Evolutionary conservation across 2,329 filamentous ascomycete genomes (phyloP).

Genomic region (Fusarium keratoplasticum): DNA sequence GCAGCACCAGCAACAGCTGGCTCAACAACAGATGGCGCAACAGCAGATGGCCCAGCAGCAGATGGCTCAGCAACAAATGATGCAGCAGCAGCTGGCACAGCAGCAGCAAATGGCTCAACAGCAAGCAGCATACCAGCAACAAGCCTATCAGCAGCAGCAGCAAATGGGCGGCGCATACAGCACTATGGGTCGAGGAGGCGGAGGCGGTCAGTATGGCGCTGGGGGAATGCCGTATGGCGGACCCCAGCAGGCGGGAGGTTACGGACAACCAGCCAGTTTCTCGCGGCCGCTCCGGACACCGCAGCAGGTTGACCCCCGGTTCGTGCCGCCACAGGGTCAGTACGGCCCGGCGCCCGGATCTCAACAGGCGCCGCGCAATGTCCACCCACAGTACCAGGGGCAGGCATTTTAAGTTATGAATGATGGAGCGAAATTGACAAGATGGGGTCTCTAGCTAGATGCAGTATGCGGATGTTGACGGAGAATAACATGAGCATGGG

Average conservation of each 20-base stretch:
- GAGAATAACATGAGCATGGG: conserved; percentile 9
- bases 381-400: conserved; percentile 51
- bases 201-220: conserved; percentile 34
- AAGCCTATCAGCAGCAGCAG: conserved; percentile 44
- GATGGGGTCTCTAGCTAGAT: background rate
- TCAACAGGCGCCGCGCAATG: conserved; percentile 34
- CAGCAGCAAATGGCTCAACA: conserved; percentile 42
- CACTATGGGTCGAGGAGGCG: conserved; percentile 38
- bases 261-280: conserved; percentile 43
- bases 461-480: conserved; percentile 19
- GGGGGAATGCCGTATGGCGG: conserved; percentile 37
- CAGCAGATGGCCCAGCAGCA: conserved; percentile 44
- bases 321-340: conserved; percentile 48
- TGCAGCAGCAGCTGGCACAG: conserved; percentile 63
- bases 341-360: conserved; percentile 38
- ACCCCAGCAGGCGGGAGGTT: conserved; percentile 36
- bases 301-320: conserved; percentile 44
- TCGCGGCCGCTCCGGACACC: conserved; percentile 49
- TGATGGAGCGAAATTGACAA: background rate
- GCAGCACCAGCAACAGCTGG: conserved; percentile 40
- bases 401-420: conserved; percentile 48
- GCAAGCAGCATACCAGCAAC: conserved; percentile 41
- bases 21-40: conserved; percentile 43
- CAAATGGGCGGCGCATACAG: conserved; percentile 43
- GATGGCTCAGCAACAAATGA: conserved; percentile 40